Evolutionary conservation across 306 rosid genomes (phyloP).

Genomic region (Abrus precatorius): DNA sequence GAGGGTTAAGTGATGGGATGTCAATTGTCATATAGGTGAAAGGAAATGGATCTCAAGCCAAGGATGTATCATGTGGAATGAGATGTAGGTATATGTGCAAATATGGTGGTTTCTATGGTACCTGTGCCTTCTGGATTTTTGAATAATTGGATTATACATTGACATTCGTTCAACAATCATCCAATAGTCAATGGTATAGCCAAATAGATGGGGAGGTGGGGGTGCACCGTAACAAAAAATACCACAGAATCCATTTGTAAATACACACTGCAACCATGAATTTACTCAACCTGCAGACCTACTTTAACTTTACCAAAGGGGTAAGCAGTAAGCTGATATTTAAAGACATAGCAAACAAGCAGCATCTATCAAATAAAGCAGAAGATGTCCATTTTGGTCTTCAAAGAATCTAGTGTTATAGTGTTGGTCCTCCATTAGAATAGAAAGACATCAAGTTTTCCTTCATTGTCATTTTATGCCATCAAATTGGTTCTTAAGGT

Average conservation of each 20-base stretch:
- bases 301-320: slow-evolving; percentile 17
- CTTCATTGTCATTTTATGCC: neutral
- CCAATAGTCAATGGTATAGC: neutral
- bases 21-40: neutral
- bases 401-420: slow-evolving; percentile 16
- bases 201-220: neutral
- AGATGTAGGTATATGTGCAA: neutral
- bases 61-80: neutral
- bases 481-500: slow-evolving; percentile 5
- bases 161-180: slow-evolving; percentile 14
- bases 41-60: slow-evolving; percentile 30
- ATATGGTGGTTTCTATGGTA: slow-evolving; percentile 3
- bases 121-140: neutral
- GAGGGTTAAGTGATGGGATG: slow-evolving; percentile 3
- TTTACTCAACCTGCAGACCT: slow-evolving; percentile 15
- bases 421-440: slow-evolving; percentile 13
- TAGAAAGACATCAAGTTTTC: neutral
- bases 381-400: slow-evolving; percentile 1
- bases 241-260: slow-evolving; percentile 14
- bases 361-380: slow-evolving; percentile 14
- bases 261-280: slow-evolving; percentile 25
- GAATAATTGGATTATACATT: slow-evolving; percentile 3
- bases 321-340: slow-evolving; percentile 13
- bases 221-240: neutral
- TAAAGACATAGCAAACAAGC: neutral